Evolutionary conservation across 352 stramenopile species (phyloP), one percentile per base, ranked within the genome.

Genomic region (Globisporangium carolinianum): DNA sequence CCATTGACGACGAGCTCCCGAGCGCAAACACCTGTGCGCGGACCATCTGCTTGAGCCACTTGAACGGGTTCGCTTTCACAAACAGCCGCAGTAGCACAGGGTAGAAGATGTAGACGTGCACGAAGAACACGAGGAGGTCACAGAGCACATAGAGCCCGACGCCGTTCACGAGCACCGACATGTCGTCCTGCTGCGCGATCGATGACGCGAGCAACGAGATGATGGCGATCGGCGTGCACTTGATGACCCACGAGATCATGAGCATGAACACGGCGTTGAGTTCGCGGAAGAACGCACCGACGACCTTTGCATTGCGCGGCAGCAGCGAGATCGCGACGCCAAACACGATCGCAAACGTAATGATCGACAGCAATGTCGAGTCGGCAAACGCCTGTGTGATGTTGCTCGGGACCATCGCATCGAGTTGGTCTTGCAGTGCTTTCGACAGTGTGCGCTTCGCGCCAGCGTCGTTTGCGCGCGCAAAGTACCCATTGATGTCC

Each of bases 1-100:
- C 18, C 18, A 24, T 24, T 24, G 18, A 24, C 18, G 18, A 24
- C 18, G 18, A 24, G 18, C 18, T 24, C 18, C 18, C 18, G 18
- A 24, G 18, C 18, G 18, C 18, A 24, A 90, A 92, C 17, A 90
- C 58, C 49, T 89, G 78, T 0, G 82, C 82, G 0, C 77, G 82
- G 3, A 90, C 47, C 47, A 74, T 58, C 17, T 58, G 17, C 12
- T 39, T 41, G 49, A 92, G 57, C 58, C 79, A 87, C 52, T 64
- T 68, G 12, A 53, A 78, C 24, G 69, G 63, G 47, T 71, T 71
- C 42, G 7, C 12, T n/a, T 60, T 55, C 7, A 57, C 58, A 14
- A 69, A 69, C 32, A 51, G 39, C 9, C 51, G 57, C 37, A 68
- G 51, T 3, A 74, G 32, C 12, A 60, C 7, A 11, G 67, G 67